phyloP scores from a whole-genome alignment of 192 early-diverging fungal species.

The Allomyces arbusculus region DNA sequence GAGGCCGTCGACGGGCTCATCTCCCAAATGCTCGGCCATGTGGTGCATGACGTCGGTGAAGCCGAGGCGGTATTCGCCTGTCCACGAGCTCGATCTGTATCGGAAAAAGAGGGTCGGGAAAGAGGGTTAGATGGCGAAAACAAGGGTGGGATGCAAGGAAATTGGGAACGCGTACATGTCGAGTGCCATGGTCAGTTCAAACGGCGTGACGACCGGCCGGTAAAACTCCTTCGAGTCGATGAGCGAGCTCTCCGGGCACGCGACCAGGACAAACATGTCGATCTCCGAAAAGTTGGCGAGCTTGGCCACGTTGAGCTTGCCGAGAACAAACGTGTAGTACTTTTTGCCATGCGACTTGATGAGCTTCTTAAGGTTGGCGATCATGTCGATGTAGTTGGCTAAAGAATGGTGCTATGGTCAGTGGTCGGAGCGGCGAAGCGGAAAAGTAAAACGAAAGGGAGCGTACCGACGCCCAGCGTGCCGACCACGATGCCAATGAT shows the following conservation, averaged over 20 bases:
- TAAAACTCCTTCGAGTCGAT: conserved; percentile 81
- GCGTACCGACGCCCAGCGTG: conserved; percentile 75
- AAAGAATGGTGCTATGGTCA: conserved; percentile 1
- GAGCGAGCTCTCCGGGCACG: conserved; percentile 86
- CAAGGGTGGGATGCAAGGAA: not conserved
- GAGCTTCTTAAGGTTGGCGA: conserved; percentile 55
- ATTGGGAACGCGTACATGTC: conserved; percentile 9
- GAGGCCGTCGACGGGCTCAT: no score
- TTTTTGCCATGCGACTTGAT: conserved; percentile 55
- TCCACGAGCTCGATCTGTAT: conserved; percentile 38
- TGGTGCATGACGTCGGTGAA: conserved; percentile 16
- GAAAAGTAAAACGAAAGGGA: not conserved
- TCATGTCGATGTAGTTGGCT: conserved; percentile 67
- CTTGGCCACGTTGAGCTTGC: conserved; percentile 87
- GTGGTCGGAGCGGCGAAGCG: not conserved
- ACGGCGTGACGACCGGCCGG: conserved; percentile 81
- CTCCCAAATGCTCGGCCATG: no score
- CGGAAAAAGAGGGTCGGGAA: no score
- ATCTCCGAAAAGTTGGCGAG: conserved; percentile 95
- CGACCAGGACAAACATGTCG: conserved; percentile 73
- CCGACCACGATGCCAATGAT: conserved; percentile 90
- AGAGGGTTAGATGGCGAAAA: no score
- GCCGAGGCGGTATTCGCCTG: conserved; percentile 47
- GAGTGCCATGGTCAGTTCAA: conserved; percentile 70
- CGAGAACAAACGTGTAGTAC: conserved; percentile 70